Evolutionary conservation across 2,329 filamentous ascomycete genomes (phyloP), one percentile per base, ranked within the genome.

Genomic region (Alternaria gansuensis): DNA sequence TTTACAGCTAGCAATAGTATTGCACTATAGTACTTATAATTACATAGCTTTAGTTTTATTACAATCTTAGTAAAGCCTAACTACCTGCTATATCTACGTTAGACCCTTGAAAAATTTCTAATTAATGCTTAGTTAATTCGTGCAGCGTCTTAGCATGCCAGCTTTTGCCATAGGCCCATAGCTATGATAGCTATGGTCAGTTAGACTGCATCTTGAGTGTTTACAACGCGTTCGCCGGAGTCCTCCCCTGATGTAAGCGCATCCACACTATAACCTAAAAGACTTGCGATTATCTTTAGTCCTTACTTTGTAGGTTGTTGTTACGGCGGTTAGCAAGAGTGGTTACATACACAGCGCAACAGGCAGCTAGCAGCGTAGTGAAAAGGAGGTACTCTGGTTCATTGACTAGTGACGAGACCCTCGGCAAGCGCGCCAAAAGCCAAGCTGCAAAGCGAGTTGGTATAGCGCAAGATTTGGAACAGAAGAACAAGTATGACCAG

Each of bases 351-450:
- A 46, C 44, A 13, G 44, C 17, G 3, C 44, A 46, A n/a, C 44
- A 46, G 21, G 31, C 44, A 14, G 44, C 44, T 11, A 46, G 21
- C 9, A 46, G 21, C 24, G 4, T 29, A 23, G 31, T 24, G 13
- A 46, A 46, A 14, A 46, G 44, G 31, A 46, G 44, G 21, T 33
- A 34, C 17, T 46, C 44, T 7, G 7, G 21, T 24, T 46, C 44
- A 4, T 34, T 29, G 7, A 24, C 21, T 21, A 33, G 21, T 46
- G 44, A 34, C 13, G 44, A 34, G 21, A 46, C 44, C 11, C 29
- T 46, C 4, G 34, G 29, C 13, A 46, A 46, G 29, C 44, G 44
- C 44, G 44, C 4, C 29, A 23, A 46, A 7, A 34, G 17, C 28
- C 44, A 31, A 34, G 44, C 29, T 23, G 44, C 21, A 10, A 24